Evolutionary conservation across 2,329 filamentous ascomycete genomes (phyloP), one percentile per base, ranked within the genome.

Genomic region (Ascochyta fabae): DNA sequence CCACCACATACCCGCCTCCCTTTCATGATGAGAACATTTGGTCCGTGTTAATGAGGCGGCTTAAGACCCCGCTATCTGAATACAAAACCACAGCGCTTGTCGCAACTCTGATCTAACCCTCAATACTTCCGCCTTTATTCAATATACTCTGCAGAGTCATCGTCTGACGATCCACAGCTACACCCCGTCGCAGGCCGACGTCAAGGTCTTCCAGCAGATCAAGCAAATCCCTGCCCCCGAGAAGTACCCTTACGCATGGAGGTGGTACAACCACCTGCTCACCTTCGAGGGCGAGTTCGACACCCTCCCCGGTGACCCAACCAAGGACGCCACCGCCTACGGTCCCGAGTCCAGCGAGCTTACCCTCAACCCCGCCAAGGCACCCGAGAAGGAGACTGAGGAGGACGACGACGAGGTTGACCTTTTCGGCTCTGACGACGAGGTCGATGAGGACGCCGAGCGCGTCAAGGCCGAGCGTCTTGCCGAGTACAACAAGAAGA

Each of bases 241-340:
- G 79, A 96, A 96, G 84, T 96, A 90, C 88, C 92, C 94, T 74
- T 85, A 96, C 83, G 92, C 90, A 75, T 92, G 91, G 76, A 90
- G 95, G 80, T 99, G 95, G 95, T 97, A 96, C 88, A 96, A 96
- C 87, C 94, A 99, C 87, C 91, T 97, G 77, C 87, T 90, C 78
- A 90, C 90, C 71, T 96, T 91, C 83, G 88, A 96, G 85, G 85
- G 89, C 68, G 94, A 98, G 80, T 98, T 98, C 84, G 84, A 89
- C 73, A 90, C 88, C 65, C 90, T 99, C 48, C 86, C 92, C 56
- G 95, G 95, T 79, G 94, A 98, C 82, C 86, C 93, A 70, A 89
- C 90, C 79, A 92, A 95, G 84, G 84, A 89, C 67, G 91, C 89
- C 84, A 93, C 90, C 72, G 86, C 88, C 77, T 98, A 98, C 83